Evolutionary conservation across 2,329 filamentous ascomycete genomes (phyloP), one percentile per base, ranked within the genome.

Genomic region (Colletotrichum abscissum): DNA sequence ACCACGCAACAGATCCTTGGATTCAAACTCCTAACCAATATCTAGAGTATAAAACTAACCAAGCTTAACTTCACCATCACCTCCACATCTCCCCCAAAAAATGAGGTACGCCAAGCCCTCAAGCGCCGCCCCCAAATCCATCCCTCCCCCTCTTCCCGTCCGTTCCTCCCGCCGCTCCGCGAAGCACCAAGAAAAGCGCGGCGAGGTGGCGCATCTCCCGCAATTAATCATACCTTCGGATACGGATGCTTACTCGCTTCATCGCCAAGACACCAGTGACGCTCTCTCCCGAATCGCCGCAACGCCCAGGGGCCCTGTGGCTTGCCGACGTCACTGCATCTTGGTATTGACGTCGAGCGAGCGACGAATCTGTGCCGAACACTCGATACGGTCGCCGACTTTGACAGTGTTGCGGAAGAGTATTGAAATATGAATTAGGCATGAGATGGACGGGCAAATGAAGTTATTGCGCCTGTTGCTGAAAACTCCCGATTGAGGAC

Each of bases 31-130:
- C 12, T 35, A 35, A 3, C 11, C 33, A 35, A 35, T 1, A 35
- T 12, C 4, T 1, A 35, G 33, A 35, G 33, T 8, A 35, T 35
- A 35, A 11, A 4, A 12, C 33, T 2, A 35, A 12, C 4, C 1
- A 35, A 35, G 11, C 33, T 12, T 35, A 35, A 35, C 33, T 35
- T 35, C 11, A 35, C 16, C 6, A 54, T 14, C 30, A n/a, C 49
- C 24, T 4, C 12, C 22, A 28, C 24, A 46, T 22, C n/a, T 26
- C 62, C 19, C 30, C 30, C 16, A 12, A 60, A 60, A 30, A 24
- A 55, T 65, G 52, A 65, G 52, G 33, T 46, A 19, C n/a, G 63
- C 63, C 63, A 57, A 57, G 63, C 33, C 24, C 30, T n/a, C 33
- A 56, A 65, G 63, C 24, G 63, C 33, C 30, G 49, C 52, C 49